These are phyloP conservation scores for Pyricularia pennisetigena DNA, from an alignment of 2,329 filamentous ascomycete species.

Conservation along the genomic window DNA sequence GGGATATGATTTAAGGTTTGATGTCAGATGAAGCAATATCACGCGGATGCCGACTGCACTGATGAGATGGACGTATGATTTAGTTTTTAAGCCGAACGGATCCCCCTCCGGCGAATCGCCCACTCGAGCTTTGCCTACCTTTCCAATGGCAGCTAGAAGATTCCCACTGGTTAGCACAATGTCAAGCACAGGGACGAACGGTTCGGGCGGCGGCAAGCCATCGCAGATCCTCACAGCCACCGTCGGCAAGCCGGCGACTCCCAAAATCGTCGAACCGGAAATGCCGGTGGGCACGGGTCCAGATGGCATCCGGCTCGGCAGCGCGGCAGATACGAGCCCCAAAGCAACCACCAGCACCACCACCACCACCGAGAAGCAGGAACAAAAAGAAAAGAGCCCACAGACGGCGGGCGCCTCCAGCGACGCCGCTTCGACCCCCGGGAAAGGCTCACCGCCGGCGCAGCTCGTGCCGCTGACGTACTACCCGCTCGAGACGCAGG, in stretches of 20 bases:
- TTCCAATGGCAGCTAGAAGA: neutral
- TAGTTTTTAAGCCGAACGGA: neutral
- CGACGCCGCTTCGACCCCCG: neutral
- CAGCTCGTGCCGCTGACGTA: slow-evolving; percentile 7
- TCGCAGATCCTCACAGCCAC: neutral
- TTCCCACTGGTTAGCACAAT: neutral
- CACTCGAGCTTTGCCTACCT: neutral
- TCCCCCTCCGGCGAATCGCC: no score
- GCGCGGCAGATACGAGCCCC: neutral
- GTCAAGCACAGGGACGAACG: neutral
- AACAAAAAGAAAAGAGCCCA: neutral
- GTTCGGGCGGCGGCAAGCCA: neutral
- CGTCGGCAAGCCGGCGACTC: neutral
- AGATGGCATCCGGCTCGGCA: slow-evolving; percentile 1
- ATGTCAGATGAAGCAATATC: neutral
- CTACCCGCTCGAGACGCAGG: slow-evolving; percentile 8
- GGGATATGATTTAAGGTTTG: neutral
- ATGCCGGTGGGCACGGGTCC: neutral
- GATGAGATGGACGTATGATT: neutral
- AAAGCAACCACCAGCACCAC: neutral
- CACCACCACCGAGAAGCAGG: neutral
- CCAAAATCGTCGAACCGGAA: neutral
- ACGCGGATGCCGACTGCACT: no score
- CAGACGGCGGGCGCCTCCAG: neutral
- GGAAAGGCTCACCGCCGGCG: neutral